Conservation (phyloP, 2,329 filamentous ascomycete genomes). For the Penicillium sumatraense region DNA sequence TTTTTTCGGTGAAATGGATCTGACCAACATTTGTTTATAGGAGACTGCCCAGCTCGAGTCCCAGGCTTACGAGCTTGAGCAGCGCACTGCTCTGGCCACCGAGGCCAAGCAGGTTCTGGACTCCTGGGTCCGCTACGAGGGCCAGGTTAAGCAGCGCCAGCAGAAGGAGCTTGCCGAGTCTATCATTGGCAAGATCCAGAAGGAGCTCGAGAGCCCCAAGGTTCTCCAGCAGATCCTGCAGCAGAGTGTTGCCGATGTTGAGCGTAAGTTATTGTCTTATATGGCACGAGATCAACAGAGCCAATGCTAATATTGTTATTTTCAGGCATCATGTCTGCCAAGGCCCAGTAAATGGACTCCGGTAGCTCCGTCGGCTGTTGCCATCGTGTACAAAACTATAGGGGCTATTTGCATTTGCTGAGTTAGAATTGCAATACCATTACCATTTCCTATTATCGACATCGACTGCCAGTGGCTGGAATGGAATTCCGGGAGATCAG, state of each 20-base stretch:
- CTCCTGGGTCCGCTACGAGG: constrained; percentile 98
- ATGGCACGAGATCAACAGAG: neutral
- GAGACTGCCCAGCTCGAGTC: constrained; percentile 97
- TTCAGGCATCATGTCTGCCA: constrained; percentile 45
- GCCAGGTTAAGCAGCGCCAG: constrained; percentile 98
- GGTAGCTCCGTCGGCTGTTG: constrained; percentile 36
- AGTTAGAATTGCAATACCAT: constrained; percentile 45
- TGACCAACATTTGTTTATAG: constrained; percentile 53
- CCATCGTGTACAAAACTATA: constrained; percentile 48
- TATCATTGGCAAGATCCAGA: constrained; percentile 96
- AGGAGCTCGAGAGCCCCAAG: constrained; percentile 98
- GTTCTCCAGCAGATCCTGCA: constrained; percentile 95
- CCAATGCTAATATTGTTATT: constrained; percentile 19
- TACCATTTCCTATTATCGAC: constrained; percentile 34
- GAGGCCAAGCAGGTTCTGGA: constrained; percentile 97
- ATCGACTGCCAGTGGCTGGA: neutral
- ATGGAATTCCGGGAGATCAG: neutral
- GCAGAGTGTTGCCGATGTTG: constrained; percentile 93
- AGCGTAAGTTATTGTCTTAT: constrained; percentile 67
- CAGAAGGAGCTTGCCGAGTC: constrained; percentile 92
- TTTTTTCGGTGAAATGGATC: neutral
- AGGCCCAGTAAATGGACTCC: constrained; percentile 43
- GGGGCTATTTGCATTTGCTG: constrained; percentile 40
- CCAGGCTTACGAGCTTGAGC: constrained; percentile 95
- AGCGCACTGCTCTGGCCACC: constrained; percentile 85